phyloP scores from a whole-genome alignment of 192 early-diverging fungal genomes.

The Coemansia sp. region DNA sequence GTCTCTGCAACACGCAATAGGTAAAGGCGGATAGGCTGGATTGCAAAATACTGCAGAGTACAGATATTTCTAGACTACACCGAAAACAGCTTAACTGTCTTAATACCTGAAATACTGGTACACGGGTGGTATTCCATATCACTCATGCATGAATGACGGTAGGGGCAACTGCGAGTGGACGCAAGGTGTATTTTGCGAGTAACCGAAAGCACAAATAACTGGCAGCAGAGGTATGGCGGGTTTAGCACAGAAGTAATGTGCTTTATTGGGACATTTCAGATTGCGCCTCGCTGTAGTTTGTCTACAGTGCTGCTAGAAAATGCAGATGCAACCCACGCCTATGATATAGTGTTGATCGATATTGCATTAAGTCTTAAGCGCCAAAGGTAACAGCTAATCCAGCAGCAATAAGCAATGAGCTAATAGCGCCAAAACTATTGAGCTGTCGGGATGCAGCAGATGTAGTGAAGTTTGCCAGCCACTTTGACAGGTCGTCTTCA shows the following conservation, averaged over 20 bases:
- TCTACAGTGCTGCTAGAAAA: background rate
- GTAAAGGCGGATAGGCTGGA: background rate
- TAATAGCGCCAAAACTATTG: background rate
- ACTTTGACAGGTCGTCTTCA: slow-evolving; percentile 31
- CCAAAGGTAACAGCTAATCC: slow-evolving; percentile 10
- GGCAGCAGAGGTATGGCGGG: background rate
- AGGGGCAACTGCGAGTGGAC: background rate
- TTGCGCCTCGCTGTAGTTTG: no score
- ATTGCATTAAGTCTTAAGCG: slow-evolving; percentile 6
- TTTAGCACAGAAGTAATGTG: background rate
- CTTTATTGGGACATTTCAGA: background rate
- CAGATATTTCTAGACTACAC: no score
- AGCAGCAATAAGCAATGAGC: background rate
- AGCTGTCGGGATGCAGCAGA: slow-evolving; percentile 11
- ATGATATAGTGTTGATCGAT: background rate
- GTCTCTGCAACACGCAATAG: no score
- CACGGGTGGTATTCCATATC: background rate
- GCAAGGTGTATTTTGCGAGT: background rate
- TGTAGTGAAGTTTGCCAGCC: slow-evolving; percentile 30
- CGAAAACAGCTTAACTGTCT: background rate
- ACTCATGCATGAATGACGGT: background rate
- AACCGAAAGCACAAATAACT: background rate
- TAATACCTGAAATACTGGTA: background rate
- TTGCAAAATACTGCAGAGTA: background rate
- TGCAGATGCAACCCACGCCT: no score